Base-by-base conservation (phyloP, 352 stramenopile genomes). In the Albugo laibachii region DNA sequence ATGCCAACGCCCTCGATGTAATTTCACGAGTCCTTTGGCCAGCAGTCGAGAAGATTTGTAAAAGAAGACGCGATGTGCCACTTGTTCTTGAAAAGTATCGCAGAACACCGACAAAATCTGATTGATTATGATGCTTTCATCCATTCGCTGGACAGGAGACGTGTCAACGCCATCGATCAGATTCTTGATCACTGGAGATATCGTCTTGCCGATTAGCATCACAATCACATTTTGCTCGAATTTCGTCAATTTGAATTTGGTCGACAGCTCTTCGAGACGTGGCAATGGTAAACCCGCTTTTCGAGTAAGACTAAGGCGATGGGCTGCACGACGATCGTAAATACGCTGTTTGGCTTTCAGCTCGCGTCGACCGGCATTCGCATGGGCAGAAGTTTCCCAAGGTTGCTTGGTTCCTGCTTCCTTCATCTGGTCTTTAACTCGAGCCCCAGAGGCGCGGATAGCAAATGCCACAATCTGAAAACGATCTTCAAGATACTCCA, bases 191-290 rank as follows among this genome's bases (percentile, higher is more conserved):
- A 92, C 74, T 0, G 80, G 80, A 45, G 77, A 91, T 55, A 93
- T 85, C 2, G 80, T 93, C 52, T 88, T 88, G 42, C 80, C 80
- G 50, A 93, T 89, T 24, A 93, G 62, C 69, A 93, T 85, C 41
- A 89, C 76, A 49, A 93, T 87, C 53, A 93, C 76, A 44, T 86
- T 86, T 54, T 87, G 77, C 55, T 93, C 80, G 51, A 89, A 93
- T 39, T 64, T 69, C 56, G 82, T 86, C 6, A 91, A 63, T 54
- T 86, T 76, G 52, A 89, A 88, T 45, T 83, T 85, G 4, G 52
- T 50, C 41, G 70, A 64, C 18, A 92, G 55, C 50, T 84, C 65
- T 49, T 89, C 74, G 1, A 92, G 57, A 14, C 80, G 74, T 16
- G 80, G 80, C 44, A 88, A 49, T 20, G 72, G 18, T 0, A 64